Percentiles rank a stretch among this genome's conserved stretches.
phyloP scores from a whole-genome alignment of 176 grass and related monocot genomes.

The Cenchrus americanus region DNA sequence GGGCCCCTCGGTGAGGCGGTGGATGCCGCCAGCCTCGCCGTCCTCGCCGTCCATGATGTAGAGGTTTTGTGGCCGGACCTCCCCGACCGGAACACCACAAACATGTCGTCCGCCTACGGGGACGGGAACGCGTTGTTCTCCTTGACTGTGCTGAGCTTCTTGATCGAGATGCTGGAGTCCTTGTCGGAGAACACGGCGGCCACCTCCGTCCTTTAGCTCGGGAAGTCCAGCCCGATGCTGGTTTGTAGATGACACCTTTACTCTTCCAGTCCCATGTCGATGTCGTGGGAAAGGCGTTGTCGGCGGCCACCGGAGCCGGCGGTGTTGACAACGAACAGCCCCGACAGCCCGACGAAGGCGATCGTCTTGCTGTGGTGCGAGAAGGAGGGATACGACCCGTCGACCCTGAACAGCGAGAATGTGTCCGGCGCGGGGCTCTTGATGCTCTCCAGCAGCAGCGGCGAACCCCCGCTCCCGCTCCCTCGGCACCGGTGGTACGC shows the following conservation, averaged over 20 bases:
- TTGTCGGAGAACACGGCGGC: constrained; percentile 59
- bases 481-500: constrained; percentile 94
- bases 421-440: constrained; percentile 45
- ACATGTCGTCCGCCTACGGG: constrained; percentile 83
- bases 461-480: constrained; percentile 52
- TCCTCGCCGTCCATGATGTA: constrained; percentile 79
- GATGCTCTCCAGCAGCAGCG: constrained; percentile 85
- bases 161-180: constrained; percentile 42
- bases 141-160: constrained; percentile 58
- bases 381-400: constrained; percentile 86
- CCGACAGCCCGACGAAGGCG: constrained; percentile 73
- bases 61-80: constrained; percentile 85
- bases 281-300: constrained; percentile 73
- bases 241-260: constrained; percentile 77
- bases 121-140: constrained; percentile 92
- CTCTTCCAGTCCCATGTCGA: constrained; percentile 94
- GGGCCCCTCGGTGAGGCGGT: constrained; percentile 68
- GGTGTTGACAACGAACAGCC: constrained; percentile 76
- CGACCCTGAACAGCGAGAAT: constrained; percentile 84
- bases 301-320: constrained; percentile 63
- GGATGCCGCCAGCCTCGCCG: constrained; percentile 66
- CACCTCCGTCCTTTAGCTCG: constrained; percentile 62
- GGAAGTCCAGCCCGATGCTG: constrained; percentile 66
- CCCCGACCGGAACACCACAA: constrained; percentile 84
- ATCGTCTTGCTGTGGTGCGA: constrained; percentile 76